Evolutionary conservation across 2,329 filamentous ascomycete genomes (phyloP).

Genomic region (Emergomyces orientalis): DNA sequence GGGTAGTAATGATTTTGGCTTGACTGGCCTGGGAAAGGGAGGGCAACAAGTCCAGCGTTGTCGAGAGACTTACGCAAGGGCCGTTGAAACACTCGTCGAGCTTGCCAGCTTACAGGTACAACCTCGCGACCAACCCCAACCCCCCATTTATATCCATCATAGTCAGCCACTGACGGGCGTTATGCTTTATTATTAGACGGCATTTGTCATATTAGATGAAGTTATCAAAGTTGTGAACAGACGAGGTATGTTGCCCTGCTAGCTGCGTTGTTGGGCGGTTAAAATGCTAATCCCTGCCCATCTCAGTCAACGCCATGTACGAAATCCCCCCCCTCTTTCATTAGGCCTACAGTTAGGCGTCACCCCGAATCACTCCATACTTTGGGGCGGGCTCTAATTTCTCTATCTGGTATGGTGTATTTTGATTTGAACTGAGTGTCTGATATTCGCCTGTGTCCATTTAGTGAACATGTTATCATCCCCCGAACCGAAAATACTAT

Average conservation of each 20-base stretch:
- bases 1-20: constrained; percentile 86
- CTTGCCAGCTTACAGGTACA: constrained; percentile 75
- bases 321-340: neutral
- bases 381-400: neutral
- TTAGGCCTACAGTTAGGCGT: neutral
- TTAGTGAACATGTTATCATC: constrained; percentile 64
- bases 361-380: neutral
- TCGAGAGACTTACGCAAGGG: constrained; percentile 88
- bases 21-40: constrained; percentile 92
- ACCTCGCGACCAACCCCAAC: neutral
- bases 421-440: constrained; percentile 14
- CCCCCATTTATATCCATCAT: neutral
- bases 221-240: constrained; percentile 99
- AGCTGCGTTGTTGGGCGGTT: neutral
- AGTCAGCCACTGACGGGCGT: constrained; percentile 8
- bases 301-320: constrained; percentile 15
- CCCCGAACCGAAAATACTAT: constrained; percentile 99
- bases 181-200: constrained; percentile 50
- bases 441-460: constrained; percentile 1
- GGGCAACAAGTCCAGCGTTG: constrained; percentile 94
- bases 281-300: neutral
- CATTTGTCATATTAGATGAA: constrained; percentile 95
- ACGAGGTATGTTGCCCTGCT: constrained; percentile 56
- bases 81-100: constrained; percentile 92
- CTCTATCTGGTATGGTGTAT: neutral